Evolutionary conservation across 202 grass and related monocot species (phyloP).

Genomic region (Panicum virgatum): DNA sequence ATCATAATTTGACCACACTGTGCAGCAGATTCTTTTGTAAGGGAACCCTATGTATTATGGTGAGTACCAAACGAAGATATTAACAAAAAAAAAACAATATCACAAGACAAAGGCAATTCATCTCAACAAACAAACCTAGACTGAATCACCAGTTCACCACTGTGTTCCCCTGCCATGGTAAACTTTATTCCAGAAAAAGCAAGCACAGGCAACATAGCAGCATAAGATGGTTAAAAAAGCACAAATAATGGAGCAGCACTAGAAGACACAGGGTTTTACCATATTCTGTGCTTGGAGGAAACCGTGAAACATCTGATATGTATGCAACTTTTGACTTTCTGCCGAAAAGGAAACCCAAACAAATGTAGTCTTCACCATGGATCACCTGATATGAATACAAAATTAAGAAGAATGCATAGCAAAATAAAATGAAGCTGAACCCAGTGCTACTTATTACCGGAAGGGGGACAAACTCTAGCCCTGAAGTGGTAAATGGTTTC

Average conservation of each 20-base stretch:
- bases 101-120: not conserved
- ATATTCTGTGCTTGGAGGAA: conserved; percentile 80
- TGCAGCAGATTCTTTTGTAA: conserved; percentile 1
- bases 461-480: conserved; percentile 88
- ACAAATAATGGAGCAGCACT: not conserved
- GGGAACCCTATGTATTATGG: not conserved
- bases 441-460: conserved; percentile 50
- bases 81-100: not conserved
- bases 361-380: conserved; percentile 93
- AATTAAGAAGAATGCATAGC: conserved; percentile 17
- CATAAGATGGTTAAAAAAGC: conserved; percentile 7
- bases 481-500: conserved; percentile 72
- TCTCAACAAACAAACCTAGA: conserved; percentile 1
- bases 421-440: conserved; percentile 22
- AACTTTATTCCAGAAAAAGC: conserved; percentile 2
- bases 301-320: conserved; percentile 95
- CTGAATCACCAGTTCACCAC: not conserved
- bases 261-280: conserved; percentile 44
- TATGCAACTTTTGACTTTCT: conserved; percentile 92
- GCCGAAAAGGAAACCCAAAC: conserved; percentile 89
- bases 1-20: not conserved
- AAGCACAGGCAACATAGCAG: not conserved
- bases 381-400: conserved; percentile 64
- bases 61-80: not conserved
- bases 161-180: not conserved